Base-by-base conservation (phyloP, 768 basidiomycete genomes). In the Lentinus tigrinus region DNA sequence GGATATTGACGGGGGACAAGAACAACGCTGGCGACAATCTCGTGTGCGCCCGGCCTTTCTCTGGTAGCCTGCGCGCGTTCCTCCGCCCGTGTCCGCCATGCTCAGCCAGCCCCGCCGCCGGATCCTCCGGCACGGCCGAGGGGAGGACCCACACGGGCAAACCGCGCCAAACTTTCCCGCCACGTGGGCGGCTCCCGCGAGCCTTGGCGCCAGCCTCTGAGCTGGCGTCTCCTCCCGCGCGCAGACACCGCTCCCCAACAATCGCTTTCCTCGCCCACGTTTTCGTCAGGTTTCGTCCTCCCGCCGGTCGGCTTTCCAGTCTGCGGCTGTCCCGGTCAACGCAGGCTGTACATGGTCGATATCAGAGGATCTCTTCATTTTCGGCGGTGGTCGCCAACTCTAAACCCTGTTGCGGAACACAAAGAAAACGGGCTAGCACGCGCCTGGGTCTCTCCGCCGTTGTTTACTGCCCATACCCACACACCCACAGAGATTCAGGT, bases 111-210 rank as follows among this genome's bases (percentile, higher is more conserved):
- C 7, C 31, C 31, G 11, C 10, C 38, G 21, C 19, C 43, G 21
- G 21, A 11, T 1, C n/a, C n/a, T 24, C 9, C 43, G 43, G 39
- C 21, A 4, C 51, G 37, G 24, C 55, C 52, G 51, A 46, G 42
- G 46, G 9, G 37, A 19, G 50, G 44, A 54, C 60, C 60, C 52
- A 61, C 60, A 56, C 51, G 34, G 37, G 28, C 54, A 61, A 54
- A 52, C 17, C 23, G 17, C 11, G 26, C 19, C 59, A 60, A 61
- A 61, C 38, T 24, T 23, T 8, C 43, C 43, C 10, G 23, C 43
- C 23, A 19, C 43, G 43, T 19, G 21, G 42, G 43, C 24, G 21
- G 21, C 3, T 46, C 43, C 43, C 43, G 43, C 43, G 43, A 46
- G 19, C 23, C 10, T 21, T 19, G 42, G 19, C 17, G 14, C 42